These are phyloP conservation scores for Peniophora sp. DNA, from an alignment of 1,284 basidiomycete species.

Conservation along the genomic window DNA sequence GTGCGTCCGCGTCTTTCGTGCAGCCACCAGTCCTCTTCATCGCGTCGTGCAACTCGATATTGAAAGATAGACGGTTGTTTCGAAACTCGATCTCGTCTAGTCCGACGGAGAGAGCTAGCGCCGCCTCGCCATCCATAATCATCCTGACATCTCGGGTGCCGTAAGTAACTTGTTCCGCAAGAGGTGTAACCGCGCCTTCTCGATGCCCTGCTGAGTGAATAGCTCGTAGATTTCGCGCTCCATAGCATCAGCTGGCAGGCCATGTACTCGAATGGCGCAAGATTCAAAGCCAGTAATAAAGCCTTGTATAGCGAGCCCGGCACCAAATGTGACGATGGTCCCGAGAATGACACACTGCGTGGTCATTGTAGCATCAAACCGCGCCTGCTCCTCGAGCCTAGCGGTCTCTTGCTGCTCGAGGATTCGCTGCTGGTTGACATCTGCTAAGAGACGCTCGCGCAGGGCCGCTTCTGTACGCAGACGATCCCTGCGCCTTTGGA, in stretches of 20 bases:
- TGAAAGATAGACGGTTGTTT: constrained; percentile 23
- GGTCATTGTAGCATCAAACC: constrained; percentile 10
- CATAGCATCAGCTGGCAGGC: constrained; percentile 11
- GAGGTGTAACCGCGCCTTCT: constrained; percentile 8
- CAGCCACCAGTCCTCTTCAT: constrained; percentile 30
- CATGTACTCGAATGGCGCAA: constrained; percentile 10
- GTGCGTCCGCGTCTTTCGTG: constrained; percentile 21
- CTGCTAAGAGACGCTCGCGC: too few species aligned
- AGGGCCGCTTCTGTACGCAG: too few species aligned
- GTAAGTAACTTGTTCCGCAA: background rate
- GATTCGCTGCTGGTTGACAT: too few species aligned
- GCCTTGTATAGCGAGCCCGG: constrained; percentile 12
- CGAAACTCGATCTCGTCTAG: constrained; percentile 37
- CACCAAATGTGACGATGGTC: constrained; percentile 15
- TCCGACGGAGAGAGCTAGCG: constrained; percentile 25
- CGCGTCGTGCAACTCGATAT: constrained; percentile 25
- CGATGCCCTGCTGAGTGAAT: constrained; percentile 15
- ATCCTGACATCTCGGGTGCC: constrained; percentile 6
- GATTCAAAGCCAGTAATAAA: constrained; percentile 16
- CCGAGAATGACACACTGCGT: constrained; percentile 11
- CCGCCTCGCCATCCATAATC: constrained; percentile 28
- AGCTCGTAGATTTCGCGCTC: constrained; percentile 12
- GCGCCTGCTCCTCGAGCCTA: too few species aligned
- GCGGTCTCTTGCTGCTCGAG: too few species aligned
- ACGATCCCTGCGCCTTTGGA: too few species aligned